Evolutionary conservation across 371 early-diverging fungal species (phyloP).

Genomic region (Phascolomyces articulosus): DNA sequence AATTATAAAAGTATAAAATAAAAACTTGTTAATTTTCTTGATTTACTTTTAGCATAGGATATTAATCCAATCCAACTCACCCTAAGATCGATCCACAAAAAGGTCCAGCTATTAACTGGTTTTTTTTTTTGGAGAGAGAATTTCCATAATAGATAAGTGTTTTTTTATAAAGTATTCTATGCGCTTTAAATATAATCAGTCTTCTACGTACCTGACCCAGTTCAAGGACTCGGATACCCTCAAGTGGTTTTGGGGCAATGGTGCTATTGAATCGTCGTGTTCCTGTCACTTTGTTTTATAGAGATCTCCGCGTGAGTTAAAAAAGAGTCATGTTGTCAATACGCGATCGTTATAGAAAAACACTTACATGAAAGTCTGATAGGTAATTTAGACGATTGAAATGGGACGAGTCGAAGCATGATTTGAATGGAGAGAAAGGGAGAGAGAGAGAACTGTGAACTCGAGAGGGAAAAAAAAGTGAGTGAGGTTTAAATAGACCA

Average conservation of each 20-base stretch:
- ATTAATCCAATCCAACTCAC: slow-evolving; percentile 19
- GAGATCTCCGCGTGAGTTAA: neutral
- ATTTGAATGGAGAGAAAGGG: neutral
- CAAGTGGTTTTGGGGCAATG: slow-evolving; percentile 33
- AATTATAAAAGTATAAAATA: neutral
- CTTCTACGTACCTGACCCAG: slow-evolving; percentile 47
- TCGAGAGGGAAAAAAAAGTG: neutral
- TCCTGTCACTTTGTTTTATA: neutral
- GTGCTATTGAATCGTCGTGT: slow-evolving; percentile 12
- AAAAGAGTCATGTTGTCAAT: neutral
- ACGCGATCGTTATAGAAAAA: neutral
- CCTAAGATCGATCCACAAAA: slow-evolving; percentile 59
- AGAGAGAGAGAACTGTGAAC: neutral
- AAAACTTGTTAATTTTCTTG: neutral
- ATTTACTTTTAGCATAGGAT: neutral
- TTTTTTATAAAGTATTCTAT: too few relatives aligned
- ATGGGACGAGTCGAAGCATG: neutral
- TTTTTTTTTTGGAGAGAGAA: neutral
- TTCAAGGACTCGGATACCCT: slow-evolving; percentile 53
- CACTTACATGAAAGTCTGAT: neutral
- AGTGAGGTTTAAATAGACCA: too few relatives aligned
- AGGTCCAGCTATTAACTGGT: slow-evolving; percentile 58
- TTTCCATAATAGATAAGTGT: too few relatives aligned
- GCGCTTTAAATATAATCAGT: neutral
- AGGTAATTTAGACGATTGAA: neutral